phyloP scores from a whole-genome alignment of 257 asterid species.

The Nicotiana knightiana region DNA sequence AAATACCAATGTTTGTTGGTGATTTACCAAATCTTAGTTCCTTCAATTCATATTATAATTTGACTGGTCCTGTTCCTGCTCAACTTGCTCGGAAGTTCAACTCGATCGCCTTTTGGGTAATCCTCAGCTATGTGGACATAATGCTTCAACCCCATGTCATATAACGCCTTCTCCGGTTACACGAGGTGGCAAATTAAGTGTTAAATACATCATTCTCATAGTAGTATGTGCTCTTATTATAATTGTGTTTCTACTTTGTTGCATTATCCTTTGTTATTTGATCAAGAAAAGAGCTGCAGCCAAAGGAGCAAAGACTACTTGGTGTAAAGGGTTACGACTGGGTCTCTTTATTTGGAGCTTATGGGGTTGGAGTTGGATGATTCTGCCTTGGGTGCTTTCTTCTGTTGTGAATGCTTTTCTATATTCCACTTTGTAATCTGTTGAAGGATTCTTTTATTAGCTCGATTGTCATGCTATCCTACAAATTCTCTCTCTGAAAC shows the following conservation, averaged over 20 bases:
- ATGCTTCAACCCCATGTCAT: slow-evolving; percentile 45
- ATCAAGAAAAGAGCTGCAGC: slow-evolving; percentile 44
- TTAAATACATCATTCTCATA: slow-evolving; percentile 67
- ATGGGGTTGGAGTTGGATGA: not conserved
- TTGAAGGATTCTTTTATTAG: not conserved
- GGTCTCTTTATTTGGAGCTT: not conserved
- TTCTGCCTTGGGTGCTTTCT: not conserved
- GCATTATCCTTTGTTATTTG: slow-evolving; percentile 53
- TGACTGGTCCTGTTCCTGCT: slow-evolving; percentile 68
- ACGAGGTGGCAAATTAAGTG: slow-evolving; percentile 39
- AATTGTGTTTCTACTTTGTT: slow-evolving; percentile 45
- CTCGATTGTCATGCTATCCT: not conserved
- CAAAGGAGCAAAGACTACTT: slow-evolving; percentile 18
- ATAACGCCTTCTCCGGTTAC: slow-evolving; percentile 19
- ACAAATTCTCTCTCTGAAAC: not conserved
- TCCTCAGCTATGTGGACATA: slow-evolving; percentile 62
- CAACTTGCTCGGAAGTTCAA: slow-evolving; percentile 53
- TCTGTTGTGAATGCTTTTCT: not conserved
- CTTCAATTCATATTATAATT: slow-evolving; percentile 73
- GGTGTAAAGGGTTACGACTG: slow-evolving; percentile 28
- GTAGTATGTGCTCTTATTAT: slow-evolving; percentile 60
- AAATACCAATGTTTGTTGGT: slow-evolving; percentile 59
- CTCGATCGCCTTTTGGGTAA: slow-evolving; percentile 68
- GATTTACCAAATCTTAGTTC: slow-evolving; percentile 49
- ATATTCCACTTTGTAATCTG: not conserved